Evolutionary conservation across 2,329 filamentous ascomycete species (phyloP), one percentile per base, ranked within the genome.

Genomic region (Fusarium metavorans): DNA sequence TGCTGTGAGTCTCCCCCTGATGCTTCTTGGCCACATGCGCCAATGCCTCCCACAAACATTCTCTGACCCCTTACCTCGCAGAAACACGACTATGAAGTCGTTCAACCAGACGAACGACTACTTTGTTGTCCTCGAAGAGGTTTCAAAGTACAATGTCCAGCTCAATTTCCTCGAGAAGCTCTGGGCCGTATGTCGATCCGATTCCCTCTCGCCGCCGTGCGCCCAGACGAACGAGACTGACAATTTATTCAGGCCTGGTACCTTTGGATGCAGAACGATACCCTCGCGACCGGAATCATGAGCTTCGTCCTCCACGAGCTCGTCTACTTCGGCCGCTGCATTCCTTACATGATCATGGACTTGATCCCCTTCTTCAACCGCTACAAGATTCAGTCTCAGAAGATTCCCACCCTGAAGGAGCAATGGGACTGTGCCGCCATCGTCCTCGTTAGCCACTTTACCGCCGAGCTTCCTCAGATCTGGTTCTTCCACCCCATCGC

Each of bases 401-500:
- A 98, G 88, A 91, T 98, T 52, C 97, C 97, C 11, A 97, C 95
- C n/a, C 88, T 93, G 64, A 93, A 91, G 82, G 97, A 99, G 84
- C 97, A 99, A 85, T 97, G 94, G 91, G 91, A 95, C 81, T 99
- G 97, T 86, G 95, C 97, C 70, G 92, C 91, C 83, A 92, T 98
- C 76, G 97, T 99, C 74, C 93, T 99, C 75, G 87, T 98, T 80
- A 95, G 92, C 83, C 97, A 99, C 85, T 97, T 98, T 85, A 98
- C 97, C 76, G 97, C 98, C 83, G 97, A 99, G 85, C 91, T 99
- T 41, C 97, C 97, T 72, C 97, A 98, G 85, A 98, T 98, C 84
- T 98, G 96, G 96, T 90, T 98, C 79, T 99, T 99, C 90, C 97
- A 99, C 87, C 97, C 97, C 34, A 91, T 98, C 88, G 96, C 96